Base-by-base conservation (phyloP, 306 rosid genomes). In the Castanopsis chinensis region DNA sequence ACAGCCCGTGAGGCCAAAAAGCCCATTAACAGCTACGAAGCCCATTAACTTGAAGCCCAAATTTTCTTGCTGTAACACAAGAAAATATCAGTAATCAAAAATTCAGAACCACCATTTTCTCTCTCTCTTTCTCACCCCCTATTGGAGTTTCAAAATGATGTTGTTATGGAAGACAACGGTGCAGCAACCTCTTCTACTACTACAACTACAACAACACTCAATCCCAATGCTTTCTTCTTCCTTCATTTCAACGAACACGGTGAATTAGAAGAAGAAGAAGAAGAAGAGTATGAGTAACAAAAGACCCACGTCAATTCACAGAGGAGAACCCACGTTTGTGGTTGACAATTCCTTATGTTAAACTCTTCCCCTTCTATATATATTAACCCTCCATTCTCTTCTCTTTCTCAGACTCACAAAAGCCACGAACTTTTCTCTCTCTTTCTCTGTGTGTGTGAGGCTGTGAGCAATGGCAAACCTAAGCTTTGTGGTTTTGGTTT, bases 101-200 rank as follows among this genome's bases (percentile, higher is more conserved):
- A 5, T 32, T 41, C 11, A 41, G 49, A 41, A 41, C 12, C 10
- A 35, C 43, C 43, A 35, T 6, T 35, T 3, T 35, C 2, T 41
- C 2, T 41, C 23, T 19, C 25, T 18, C 27, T 59, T 6, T 32
- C 6, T 32, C 35, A 32, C 43, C 35, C 45, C 71, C 49, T 18
- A 15, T 18, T 9, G 9, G 12, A 41, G 12, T 41, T 41, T 12
- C 2, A 19, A 33, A 65, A 68, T 79, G 41, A 87, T 80, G 93
- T 81, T 49, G 80, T 56, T 78, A 25, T 81, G 78, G 77, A 87
- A 67, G 77, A 92, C 77, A 53, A 58, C 82, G 4, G 9, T 73
- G 20, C 67, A 18, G 0, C 85, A 81, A 6, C 41, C 80, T 59
- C 17, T 35, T 17, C 21, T 28, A 1, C 83, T 4, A 27, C 70